Base-by-base conservation (phyloP, 257 asterid species). In the Anisodus tanguticus region DNA sequence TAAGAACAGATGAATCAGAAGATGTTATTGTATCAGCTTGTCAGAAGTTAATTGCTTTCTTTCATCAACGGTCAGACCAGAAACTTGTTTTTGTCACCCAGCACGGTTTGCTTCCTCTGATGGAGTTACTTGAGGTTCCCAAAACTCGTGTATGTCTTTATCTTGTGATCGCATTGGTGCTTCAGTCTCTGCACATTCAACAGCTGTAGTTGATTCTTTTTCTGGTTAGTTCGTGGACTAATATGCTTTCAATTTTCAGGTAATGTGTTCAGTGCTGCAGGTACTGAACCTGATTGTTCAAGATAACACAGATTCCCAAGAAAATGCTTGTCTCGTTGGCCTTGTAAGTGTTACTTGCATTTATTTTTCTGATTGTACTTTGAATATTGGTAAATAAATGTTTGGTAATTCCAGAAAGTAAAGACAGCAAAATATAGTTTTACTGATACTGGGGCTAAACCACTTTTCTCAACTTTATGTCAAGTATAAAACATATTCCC, bases 271-370 rank as follows among this genome's bases (percentile, higher is more conserved):
- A 1, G 97, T 93, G 88, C 93, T 97, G 86, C 98, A 97, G 88
- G 97, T 97, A 84, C 91, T 97, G 81, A 97, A 97, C 87, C 93
- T 92, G 89, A 91, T 97, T 85, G 93, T 95, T 85, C 93, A 93
- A 92, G 98, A 93, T 87, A 97, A 93, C 89, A 90, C 95, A 12
- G 99, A 94, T 84, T 90, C 91, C 89, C 97, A 93, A 90, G 99
- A 95, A 90, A 95, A 95, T 92, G 99, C 99, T 87, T 95, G 99
- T 88, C 95, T 97, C 62, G 95, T 95, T 62, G 99, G 99, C 81
- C 94, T 97, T 79, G 99, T 97, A 90, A 95, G 98, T 92, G 86
- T 60, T 80, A 41, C 79, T 82, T 82, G 51, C 62, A 71, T 58
- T 85, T 79, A 31, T 31, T 49, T 22, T 82, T 81, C 17, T 70